Percentiles rank a stretch among this genome's conserved stretches.
Conservation (phyloP, 169 alveolate genomes). For the Theileria sp. region DNA sequence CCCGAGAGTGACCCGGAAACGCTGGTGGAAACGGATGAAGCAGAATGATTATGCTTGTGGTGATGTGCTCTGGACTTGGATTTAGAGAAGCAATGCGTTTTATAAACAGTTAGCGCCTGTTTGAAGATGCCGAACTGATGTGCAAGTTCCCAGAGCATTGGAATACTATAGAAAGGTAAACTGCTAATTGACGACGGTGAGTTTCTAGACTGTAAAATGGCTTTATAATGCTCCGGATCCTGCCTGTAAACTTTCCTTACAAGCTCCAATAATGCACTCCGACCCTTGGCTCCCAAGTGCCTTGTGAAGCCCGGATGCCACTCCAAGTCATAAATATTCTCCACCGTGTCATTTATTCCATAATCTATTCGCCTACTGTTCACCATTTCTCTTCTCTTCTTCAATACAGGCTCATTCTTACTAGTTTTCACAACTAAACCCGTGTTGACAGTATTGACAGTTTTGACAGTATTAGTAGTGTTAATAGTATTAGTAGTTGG, state of each 20-base stretch:
- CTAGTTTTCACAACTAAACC: too few species aligned
- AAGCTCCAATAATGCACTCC: slow-evolving; percentile 73
- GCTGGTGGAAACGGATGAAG: background rate
- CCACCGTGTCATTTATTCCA: slow-evolving; percentile 24
- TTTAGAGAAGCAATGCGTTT: slow-evolving; percentile 35
- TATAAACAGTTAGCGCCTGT: slow-evolving; percentile 71
- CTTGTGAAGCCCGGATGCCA: slow-evolving; percentile 71
- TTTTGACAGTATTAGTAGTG: background rate
- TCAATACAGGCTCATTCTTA: too few species aligned
- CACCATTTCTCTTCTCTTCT: background rate
- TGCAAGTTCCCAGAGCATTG: slow-evolving; percentile 79
- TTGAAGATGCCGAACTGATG: slow-evolving; percentile 77
- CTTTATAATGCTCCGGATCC: slow-evolving; percentile 69
- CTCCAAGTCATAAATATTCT: slow-evolving; percentile 35
- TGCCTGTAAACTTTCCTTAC: slow-evolving; percentile 73
- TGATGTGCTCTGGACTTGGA: background rate
- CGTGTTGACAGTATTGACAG: too few species aligned
- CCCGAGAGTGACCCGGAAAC: background rate
- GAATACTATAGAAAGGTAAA: slow-evolving; percentile 74
- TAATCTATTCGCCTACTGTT: slow-evolving; percentile 6
- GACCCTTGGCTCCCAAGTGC: slow-evolving; percentile 77
- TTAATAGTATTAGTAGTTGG: too few species aligned
- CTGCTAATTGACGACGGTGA: slow-evolving; percentile 77
- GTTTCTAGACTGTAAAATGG: slow-evolving; percentile 69
- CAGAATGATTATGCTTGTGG: background rate